phyloP scores from a whole-genome alignment of 164 flowering plant genomes.

The Vitis cinerea region DNA sequence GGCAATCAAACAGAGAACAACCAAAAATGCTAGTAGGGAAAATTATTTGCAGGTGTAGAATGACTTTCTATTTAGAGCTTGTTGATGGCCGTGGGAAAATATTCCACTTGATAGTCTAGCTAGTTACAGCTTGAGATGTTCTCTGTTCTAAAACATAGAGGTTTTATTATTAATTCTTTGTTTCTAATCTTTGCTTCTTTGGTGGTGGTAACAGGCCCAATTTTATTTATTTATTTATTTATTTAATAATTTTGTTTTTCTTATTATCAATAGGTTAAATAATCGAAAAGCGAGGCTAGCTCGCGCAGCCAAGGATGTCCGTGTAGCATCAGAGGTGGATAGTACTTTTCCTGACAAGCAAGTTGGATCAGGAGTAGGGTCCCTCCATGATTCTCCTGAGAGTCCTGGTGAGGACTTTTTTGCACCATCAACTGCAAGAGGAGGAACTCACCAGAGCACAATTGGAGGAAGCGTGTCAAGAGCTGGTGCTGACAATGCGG shows the following conservation, averaged over 20 bases:
- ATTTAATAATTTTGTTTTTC: not conserved
- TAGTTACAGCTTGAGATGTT: not conserved
- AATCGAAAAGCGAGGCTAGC: slow-evolving; percentile 91
- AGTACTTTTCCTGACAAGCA: slow-evolving; percentile 47
- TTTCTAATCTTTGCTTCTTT: not conserved
- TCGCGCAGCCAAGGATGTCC: slow-evolving; percentile 72
- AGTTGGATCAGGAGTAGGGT: slow-evolving; percentile 29
- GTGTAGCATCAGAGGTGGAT: slow-evolving; percentile 55
- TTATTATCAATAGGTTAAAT: slow-evolving; percentile 64
- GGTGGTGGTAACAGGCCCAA: too few species aligned
- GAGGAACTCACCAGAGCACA: slow-evolving; percentile 15
- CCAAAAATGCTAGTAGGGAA: not conserved
- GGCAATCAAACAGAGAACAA: not conserved
- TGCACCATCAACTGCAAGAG: slow-evolving; percentile 26
- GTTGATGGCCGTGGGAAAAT: not conserved
- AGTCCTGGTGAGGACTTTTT: slow-evolving; percentile 51
- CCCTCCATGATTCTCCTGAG: slow-evolving; percentile 46
- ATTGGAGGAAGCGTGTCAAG: slow-evolving; percentile 17
- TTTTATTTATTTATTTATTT: not conserved
- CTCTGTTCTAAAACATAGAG: not conserved
- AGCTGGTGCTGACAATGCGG: slow-evolving; percentile 22
- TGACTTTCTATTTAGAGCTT: not conserved
- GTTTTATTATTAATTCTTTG: not conserved
- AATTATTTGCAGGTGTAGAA: not conserved
- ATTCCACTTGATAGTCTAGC: not conserved